These are phyloP conservation scores for Wickerhamiella azymoides DNA, from an alignment of 805 yeast species.

Conservation along the genomic window DNA sequence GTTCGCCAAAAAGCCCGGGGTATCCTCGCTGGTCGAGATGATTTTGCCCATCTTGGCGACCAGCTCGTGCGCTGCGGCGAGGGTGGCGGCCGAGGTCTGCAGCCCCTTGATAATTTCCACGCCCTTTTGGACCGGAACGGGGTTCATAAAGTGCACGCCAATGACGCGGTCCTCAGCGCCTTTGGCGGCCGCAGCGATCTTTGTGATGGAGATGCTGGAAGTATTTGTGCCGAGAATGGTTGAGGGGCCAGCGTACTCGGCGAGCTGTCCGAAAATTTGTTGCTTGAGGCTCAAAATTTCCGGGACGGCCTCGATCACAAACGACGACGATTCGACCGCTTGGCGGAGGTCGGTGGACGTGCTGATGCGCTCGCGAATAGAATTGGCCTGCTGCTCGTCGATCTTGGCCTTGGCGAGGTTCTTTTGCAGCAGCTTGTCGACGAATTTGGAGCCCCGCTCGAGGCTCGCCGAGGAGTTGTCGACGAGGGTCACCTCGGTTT, in stretches of 20 bases:
- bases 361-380: slow-evolving; percentile 21
- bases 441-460: slow-evolving; percentile 23
- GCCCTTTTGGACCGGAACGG: slow-evolving; percentile 33
- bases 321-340: slow-evolving; percentile 24
- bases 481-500: slow-evolving; percentile 25
- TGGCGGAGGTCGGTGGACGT: slow-evolving; percentile 16
- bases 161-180: slow-evolving; percentile 30
- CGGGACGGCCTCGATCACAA: slow-evolving; percentile 33
- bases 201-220: slow-evolving; percentile 31
- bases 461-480: slow-evolving; percentile 26
- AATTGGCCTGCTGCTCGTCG: slow-evolving; percentile 22
- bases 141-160: slow-evolving; percentile 34
- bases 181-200: slow-evolving; percentile 31
- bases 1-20: slow-evolving; percentile 34
- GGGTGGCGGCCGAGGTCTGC: slow-evolving; percentile 28
- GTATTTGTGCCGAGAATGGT: slow-evolving; percentile 31
- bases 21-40: slow-evolving; percentile 27
- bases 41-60: slow-evolving; percentile 26
- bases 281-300: slow-evolving; percentile 27
- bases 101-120: slow-evolving; percentile 31
- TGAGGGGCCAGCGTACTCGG: slow-evolving; percentile 18
- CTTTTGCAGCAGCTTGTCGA: slow-evolving; percentile 27
- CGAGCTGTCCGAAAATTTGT: slow-evolving; percentile 26
- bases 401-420: slow-evolving; percentile 27
- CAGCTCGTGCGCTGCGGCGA: slow-evolving; percentile 23